Evolutionary conservation across 441 rosid genomes (phyloP), one percentile per base, ranked within the genome.

Genomic region (Breynia disticha): DNA sequence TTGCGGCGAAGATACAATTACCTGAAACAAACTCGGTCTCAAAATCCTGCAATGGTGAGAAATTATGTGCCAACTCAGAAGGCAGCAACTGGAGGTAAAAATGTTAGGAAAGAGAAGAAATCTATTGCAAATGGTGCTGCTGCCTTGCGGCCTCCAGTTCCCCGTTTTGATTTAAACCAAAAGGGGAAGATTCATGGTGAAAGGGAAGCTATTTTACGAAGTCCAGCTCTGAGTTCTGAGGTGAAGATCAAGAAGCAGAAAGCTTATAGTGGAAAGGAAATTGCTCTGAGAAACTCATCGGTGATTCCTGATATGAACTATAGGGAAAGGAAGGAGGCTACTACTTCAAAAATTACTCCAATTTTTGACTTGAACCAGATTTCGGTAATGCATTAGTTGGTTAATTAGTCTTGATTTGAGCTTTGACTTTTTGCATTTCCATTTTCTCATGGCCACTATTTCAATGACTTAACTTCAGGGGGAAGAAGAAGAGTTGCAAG

Each of bases 331-430:
- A 79, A 69, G 60, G 89, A 79, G 56, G 73, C 79, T 10, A 37
- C 55, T 24, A 44, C 28, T 38, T 56, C 37, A 46, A 62, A 59
- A 55, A 56, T 35, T n/a, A 49, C 75, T 64, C 74, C 75, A 0
- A 58, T 67, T 69, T 90, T 90, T 59, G 97, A 90, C 75, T 73
- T 90, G 42, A 90, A 90, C 72, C 74, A 80, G 76, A 80, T 85
- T 56, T 90, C 87, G 88, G 98, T 90, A 82, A 65, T 54, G 54
- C 28, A 55, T 48, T 22, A 9, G 18, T 43, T 39, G 47, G 28
- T 9, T 60, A 16, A 28, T 50, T 19, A 21, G 17, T 41, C 1
- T 41, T 38, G 37, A 1, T 10, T 5, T 21, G 64, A 38, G 57
- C 41, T 19, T 39, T 21, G 42, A 51, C 21, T 45, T 59, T 46